Percentiles rank a stretch among this genome's conserved stretches.
Conservation (phyloP, 139 green algal genomes). For the Deuterostichococcus epilithicus region DNA sequence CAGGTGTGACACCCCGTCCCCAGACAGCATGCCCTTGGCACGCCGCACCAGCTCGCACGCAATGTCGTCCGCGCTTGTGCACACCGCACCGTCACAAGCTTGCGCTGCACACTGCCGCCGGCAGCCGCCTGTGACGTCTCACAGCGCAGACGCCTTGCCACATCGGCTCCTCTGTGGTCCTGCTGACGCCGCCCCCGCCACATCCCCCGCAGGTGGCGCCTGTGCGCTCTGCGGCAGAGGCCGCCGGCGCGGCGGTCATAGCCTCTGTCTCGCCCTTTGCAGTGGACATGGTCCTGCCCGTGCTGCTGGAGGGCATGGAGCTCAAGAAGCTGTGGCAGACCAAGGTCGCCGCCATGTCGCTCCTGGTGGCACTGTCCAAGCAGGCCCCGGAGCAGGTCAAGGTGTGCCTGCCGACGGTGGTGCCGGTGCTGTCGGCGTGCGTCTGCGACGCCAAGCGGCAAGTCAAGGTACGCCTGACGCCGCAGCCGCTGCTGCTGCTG, state of each 20-base stretch:
- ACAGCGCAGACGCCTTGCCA: background rate
- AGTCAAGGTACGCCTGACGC: constrained; percentile 29
- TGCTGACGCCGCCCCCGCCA: background rate
- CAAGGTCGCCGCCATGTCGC: constrained; percentile 65
- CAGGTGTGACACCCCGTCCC: constrained; percentile 40
- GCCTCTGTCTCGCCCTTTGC: constrained; percentile 39
- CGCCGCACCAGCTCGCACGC: background rate
- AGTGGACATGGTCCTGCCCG: constrained; percentile 48
- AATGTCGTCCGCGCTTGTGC: background rate
- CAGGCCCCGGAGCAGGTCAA: constrained; percentile 51
- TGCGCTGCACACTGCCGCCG: background rate
- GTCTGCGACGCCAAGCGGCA: constrained; percentile 69
- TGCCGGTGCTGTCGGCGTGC: constrained; percentile 62
- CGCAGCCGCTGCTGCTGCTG: background rate
- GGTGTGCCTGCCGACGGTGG: constrained; percentile 65
- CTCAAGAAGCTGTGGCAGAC: constrained; percentile 64
- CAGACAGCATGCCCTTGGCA: background rate
- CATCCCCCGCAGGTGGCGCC: constrained; percentile 27
- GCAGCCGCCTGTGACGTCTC: background rate
- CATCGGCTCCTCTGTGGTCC: background rate
- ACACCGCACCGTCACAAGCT: background rate
- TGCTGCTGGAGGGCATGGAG: constrained; percentile 63
- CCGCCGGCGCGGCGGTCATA: constrained; percentile 37
- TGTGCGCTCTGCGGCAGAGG: constrained; percentile 45
- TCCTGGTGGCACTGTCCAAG: constrained; percentile 54